A percentile compares a stretch with the other conserved stretches of the same genome.
Conservation (phyloP, 352 stramenopile species). For the Aphanomyces stellatus region DNA sequence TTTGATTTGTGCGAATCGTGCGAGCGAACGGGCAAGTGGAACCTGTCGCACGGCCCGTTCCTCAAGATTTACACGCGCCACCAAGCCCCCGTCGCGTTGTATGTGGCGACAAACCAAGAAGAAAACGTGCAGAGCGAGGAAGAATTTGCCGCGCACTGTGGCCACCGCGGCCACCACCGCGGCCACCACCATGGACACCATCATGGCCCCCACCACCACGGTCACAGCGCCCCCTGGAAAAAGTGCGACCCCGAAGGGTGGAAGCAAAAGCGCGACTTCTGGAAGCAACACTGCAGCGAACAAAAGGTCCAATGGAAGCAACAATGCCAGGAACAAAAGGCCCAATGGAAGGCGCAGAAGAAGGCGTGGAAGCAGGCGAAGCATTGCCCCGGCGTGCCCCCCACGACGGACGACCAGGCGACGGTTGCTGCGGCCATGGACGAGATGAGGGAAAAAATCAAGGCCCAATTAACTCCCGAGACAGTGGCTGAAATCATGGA, state of each 20-base stretch:
- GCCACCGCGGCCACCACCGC: slow-evolving; percentile 13
- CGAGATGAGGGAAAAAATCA: neutral
- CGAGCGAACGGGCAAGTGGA: slow-evolving; percentile 37
- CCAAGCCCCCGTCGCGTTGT: slow-evolving; percentile 21
- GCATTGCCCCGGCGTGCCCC: neutral
- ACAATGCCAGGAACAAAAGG: neutral
- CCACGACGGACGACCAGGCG: too few species aligned
- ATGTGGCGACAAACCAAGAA: slow-evolving; percentile 25
- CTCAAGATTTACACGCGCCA: slow-evolving; percentile 32
- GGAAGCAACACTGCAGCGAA: neutral
- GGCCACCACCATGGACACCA: slow-evolving; percentile 14
- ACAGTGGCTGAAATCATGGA: neutral
- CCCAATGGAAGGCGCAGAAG: neutral
- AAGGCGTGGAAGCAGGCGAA: neutral
- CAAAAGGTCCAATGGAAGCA: slow-evolving; percentile 4
- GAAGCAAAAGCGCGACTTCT: slow-evolving; percentile 9
- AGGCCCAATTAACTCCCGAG: neutral
- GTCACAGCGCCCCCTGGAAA: slow-evolving; percentile 11
- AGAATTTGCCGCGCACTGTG: slow-evolving; percentile 1
- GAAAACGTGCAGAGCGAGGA: slow-evolving; percentile 26
- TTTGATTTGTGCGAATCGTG: slow-evolving; percentile 67
- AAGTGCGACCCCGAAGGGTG: neutral
- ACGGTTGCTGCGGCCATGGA: neutral
- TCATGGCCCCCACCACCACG: slow-evolving; percentile 15
- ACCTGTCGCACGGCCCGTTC: slow-evolving; percentile 43